Evolutionary conservation across 495 filamentous ascomycete species (phyloP).

Genomic region (Trichoderma reesei): DNA sequence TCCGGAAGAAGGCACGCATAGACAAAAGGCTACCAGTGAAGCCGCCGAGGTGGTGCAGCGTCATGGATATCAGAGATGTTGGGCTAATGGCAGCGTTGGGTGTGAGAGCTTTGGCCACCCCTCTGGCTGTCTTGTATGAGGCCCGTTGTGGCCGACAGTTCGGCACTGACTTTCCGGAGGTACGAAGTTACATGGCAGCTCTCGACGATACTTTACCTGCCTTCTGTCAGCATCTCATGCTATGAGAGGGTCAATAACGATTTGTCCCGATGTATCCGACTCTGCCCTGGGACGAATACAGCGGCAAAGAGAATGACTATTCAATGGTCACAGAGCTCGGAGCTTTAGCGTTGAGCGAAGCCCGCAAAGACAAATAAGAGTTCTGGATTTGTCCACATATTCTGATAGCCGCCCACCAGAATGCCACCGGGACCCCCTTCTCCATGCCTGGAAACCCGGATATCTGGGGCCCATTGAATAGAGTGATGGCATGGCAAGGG

Average conservation of each 20-base stretch:
- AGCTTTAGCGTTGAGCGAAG: background rate
- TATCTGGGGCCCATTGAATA: background rate
- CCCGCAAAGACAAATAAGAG: background rate
- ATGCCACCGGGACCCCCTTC: background rate
- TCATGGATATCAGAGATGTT: background rate
- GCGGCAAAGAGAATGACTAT: background rate
- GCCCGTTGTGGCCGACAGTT: background rate
- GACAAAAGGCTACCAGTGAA: background rate
- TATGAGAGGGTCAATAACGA: background rate
- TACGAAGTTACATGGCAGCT: too few relatives aligned
- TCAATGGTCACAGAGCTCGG: background rate
- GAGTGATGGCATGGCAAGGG: background rate
- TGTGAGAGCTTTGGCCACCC: background rate
- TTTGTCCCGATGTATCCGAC: background rate
- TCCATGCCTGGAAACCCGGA: background rate
- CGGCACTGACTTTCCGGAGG: background rate
- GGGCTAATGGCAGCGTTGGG: background rate
- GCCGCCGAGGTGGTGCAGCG: background rate
- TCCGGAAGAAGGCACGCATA: background rate
- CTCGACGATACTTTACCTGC: background rate
- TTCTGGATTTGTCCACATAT: background rate
- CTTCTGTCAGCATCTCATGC: background rate
- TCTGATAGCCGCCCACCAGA: background rate
- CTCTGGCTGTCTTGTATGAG: background rate
- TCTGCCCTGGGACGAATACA: background rate